These are phyloP conservation scores for Tagetes erecta DNA, from an alignment of 129 eudicot genomes.

Conservation along the genomic window DNA sequence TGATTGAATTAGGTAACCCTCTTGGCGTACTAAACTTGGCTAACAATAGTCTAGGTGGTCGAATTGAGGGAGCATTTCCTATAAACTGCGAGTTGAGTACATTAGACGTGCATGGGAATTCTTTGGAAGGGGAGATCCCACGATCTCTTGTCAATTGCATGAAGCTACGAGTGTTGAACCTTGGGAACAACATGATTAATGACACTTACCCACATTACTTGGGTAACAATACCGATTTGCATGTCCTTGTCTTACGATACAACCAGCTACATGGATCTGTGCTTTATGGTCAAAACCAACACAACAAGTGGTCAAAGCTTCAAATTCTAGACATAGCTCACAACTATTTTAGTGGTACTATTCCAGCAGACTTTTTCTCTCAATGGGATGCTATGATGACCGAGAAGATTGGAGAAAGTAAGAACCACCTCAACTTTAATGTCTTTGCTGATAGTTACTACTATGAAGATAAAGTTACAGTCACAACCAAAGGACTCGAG, in stretches of 20 bases:
- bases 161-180: conserved; percentile 35
- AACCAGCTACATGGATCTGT: conserved; percentile 35
- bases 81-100: conserved; percentile 31
- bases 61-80: conserved; percentile 31
- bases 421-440: conserved; percentile 17
- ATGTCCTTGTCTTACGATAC: conserved; percentile 38
- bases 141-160: conserved; percentile 35
- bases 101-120: conserved; percentile 42
- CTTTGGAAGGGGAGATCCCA: conserved; percentile 36
- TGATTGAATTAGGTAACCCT: not conserved
- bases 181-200: conserved; percentile 31
- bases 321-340: conserved; percentile 51
- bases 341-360: conserved; percentile 23
- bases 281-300: not conserved
- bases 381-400: conserved; percentile 39
- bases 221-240: conserved; percentile 22
- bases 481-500: conserved; percentile 45
- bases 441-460: conserved; percentile 2
- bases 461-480: conserved; percentile 46
- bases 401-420: not conserved
- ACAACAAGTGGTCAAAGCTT: conserved; percentile 28
- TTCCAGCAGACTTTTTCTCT: conserved; percentile 24
- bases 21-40: conserved; percentile 40
- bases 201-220: conserved; percentile 40
- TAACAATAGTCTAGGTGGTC: conserved; percentile 40